Evolutionary conservation across 345 rosid species (phyloP).

Genomic region (Pistacia integerrima): DNA sequence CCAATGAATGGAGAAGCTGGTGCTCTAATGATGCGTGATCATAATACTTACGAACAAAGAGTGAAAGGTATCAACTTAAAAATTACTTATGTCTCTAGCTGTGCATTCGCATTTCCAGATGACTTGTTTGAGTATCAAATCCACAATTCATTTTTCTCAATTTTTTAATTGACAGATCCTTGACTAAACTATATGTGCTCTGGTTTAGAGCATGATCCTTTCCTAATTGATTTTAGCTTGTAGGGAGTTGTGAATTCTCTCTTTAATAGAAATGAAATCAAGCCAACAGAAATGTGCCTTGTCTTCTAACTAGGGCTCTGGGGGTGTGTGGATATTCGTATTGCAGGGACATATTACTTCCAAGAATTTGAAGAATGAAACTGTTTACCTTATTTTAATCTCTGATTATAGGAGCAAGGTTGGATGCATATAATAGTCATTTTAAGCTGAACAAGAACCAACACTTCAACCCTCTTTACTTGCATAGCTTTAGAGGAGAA

Average conservation of each 20-base stretch:
- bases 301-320: background rate
- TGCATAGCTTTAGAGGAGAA: background rate
- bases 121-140: background rate
- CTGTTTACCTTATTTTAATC: background rate
- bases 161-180: no score
- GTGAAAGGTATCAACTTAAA: conserved; percentile 65
- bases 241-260: background rate
- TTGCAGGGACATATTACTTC: background rate
- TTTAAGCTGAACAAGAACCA: background rate
- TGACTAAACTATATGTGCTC: no score
- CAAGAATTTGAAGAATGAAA: background rate
- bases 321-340: background rate
- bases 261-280: no score
- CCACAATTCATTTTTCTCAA: background rate
- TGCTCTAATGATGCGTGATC: conserved; percentile 94
- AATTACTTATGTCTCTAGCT: background rate
- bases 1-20: conserved; percentile 99
- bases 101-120: background rate
- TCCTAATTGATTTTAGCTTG: background rate
- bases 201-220: no score
- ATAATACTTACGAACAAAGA: conserved; percentile 70
- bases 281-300: background rate
- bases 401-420: background rate
- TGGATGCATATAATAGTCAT: background rate
- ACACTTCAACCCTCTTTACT: background rate